Base-by-base conservation (phyloP, 371 early-diverging fungal genomes). In the Lichtheimia ramosa region DNA sequence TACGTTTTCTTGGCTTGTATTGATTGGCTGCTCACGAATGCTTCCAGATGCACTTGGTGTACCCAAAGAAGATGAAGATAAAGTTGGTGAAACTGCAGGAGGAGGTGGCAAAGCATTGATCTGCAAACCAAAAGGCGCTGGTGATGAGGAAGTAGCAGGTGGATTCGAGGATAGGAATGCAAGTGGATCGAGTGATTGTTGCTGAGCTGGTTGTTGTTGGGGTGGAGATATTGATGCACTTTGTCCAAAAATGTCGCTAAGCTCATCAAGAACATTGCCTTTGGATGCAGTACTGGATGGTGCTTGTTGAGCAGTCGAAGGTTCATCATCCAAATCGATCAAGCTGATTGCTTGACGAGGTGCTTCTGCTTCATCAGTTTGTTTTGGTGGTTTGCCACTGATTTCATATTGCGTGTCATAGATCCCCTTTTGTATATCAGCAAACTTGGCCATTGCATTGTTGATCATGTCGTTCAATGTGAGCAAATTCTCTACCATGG, bases 391-490 rank as follows among this genome's bases (percentile, higher is more conserved):
- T 58, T 71, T 72, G 16, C 74, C 74, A 48, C 69, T 69, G 25
- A 76, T 71, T 27, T 74, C 75, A 69, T 84, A 70, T 46, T 74
- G 70, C 58, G 73, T 73, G 64, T 83, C 63, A 43, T 57, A 77
- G 0, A 77, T 42, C 5, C 96, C 87, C 27, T 79, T 79, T 76
- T 82, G 80, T 54, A 91, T 69, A 49, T 89, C 88, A 21, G 76
- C 77, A 64, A 86, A 91, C 56, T 89, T 91, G 51, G 83, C 82
- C 50, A 94, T 76, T 0, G 85, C 93, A 48, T 86, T 89, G 70
- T 90, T 91, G 63, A 96, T 93, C 70, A 91, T 76, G 66, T 96
- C 96, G 62, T 95, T 95, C 54, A 94, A 73, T 18, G 81, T 79
- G 48, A 95, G 76, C 27, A 96, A 70, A 20, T 86, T 81, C 41